These are phyloP conservation scores for Sophora flavescens DNA, from an alignment of 306 rosid genomes.

Conservation along the genomic window DNA sequence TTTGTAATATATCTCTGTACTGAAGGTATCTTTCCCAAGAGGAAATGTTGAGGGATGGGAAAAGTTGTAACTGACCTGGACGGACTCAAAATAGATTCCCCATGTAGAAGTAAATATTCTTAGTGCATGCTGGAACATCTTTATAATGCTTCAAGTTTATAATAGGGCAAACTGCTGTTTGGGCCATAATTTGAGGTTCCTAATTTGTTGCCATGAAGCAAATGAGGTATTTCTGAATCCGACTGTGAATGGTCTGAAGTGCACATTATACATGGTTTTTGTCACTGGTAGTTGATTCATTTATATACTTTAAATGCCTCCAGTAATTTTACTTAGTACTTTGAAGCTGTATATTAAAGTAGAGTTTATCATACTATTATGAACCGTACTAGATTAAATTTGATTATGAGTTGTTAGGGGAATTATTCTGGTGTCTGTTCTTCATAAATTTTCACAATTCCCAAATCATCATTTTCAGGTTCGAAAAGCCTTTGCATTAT, in stretches of 20 bases:
- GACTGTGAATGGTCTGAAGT: background rate
- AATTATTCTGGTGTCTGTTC: constrained; percentile 14
- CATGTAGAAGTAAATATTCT: constrained; percentile 22
- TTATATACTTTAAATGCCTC: constrained; percentile 6
- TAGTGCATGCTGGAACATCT: constrained; percentile 23
- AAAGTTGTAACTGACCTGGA: constrained; percentile 2
- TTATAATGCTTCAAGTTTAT: constrained; percentile 32
- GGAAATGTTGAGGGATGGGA: constrained; percentile 31
- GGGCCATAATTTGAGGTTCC: background rate
- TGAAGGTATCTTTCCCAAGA: constrained; percentile 31
- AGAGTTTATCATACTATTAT: constrained; percentile 26
- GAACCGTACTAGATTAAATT: constrained; percentile 29
- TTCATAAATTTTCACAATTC: constrained; percentile 36
- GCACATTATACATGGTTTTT: background rate
- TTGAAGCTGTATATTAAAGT: background rate
- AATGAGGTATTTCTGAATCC: background rate
- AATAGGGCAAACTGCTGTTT: constrained; percentile 23
- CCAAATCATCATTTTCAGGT: constrained; percentile 60
- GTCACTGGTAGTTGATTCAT: background rate
- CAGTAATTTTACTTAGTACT: background rate
- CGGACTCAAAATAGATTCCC: constrained; percentile 27
- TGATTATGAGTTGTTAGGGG: constrained; percentile 30
- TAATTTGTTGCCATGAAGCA: background rate
- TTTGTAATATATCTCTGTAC: constrained; percentile 28
- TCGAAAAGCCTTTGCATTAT: constrained; percentile 68